A percentile compares a stretch with the other conserved stretches of the same genome.
Evolutionary conservation across 306 rosid genomes (phyloP).

Genomic region (Hippophae rhamnoides): DNA sequence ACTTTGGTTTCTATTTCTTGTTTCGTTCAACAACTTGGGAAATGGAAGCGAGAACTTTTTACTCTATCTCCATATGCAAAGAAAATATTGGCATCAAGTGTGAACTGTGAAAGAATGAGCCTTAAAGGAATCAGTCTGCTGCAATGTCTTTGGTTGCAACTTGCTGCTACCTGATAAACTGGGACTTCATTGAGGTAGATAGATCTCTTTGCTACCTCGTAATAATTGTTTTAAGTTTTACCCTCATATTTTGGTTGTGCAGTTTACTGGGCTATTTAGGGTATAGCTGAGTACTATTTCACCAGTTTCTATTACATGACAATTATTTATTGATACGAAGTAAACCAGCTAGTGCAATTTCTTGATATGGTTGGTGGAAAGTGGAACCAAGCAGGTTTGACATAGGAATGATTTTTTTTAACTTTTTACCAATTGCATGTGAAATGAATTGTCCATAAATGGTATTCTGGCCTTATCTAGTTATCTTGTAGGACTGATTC

Average conservation of each 20-base stretch:
- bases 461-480: too few relatives aligned
- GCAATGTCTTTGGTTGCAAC: slow-evolving; percentile 36
- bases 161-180: slow-evolving; percentile 18
- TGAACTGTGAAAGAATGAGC: slow-evolving; percentile 35
- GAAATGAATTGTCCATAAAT: too few relatives aligned
- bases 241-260: slow-evolving; percentile 11
- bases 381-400: neutral
- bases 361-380: neutral
- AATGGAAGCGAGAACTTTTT: slow-evolving; percentile 34
- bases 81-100: slow-evolving; percentile 49
- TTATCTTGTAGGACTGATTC: too few relatives aligned
- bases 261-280: slow-evolving; percentile 6
- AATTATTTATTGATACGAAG: too few relatives aligned
- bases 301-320: too few relatives aligned
- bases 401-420: neutral
- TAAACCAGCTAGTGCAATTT: too few relatives aligned
- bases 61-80: slow-evolving; percentile 37
- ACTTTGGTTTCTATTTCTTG: slow-evolving; percentile 17
- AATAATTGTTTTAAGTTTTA: slow-evolving; percentile 10
- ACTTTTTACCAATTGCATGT: too few relatives aligned
- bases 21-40: slow-evolving; percentile 37
- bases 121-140: slow-evolving; percentile 41
- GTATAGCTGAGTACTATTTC: too few relatives aligned
- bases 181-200: slow-evolving; percentile 68
- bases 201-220: slow-evolving; percentile 31